Conservation (phyloP, 441 rosid genomes). For the Eutrema salsugineum region DNA sequence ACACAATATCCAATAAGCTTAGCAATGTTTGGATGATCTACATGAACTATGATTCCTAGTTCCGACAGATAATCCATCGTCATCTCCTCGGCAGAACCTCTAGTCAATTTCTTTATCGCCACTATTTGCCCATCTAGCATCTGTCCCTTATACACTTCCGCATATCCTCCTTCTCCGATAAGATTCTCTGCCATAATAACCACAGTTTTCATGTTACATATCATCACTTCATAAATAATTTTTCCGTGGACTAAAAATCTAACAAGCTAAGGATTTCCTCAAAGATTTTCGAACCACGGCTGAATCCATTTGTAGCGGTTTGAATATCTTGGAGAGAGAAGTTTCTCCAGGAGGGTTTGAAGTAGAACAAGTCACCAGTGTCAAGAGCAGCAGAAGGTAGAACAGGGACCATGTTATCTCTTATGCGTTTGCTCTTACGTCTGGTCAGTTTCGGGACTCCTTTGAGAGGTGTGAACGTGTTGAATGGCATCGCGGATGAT, state of each 20-base stretch:
- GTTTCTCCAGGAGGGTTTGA: constrained; percentile 82
- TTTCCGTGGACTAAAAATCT: background rate
- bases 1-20: constrained; percentile 85
- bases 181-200: constrained; percentile 50
- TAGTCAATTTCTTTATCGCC: constrained; percentile 69
- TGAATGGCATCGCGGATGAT: constrained; percentile 44
- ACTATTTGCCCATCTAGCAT: constrained; percentile 57
- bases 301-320: constrained; percentile 70
- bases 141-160: constrained; percentile 80
- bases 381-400: constrained; percentile 45
- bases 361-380: constrained; percentile 53
- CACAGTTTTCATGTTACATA: background rate
- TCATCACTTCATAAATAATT: background rate
- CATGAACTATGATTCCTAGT: constrained; percentile 91
- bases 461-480: constrained; percentile 46
- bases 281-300: constrained; percentile 47
- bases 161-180: constrained; percentile 97
- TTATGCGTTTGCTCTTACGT: constrained; percentile 59
- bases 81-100: constrained; percentile 90
- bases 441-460: constrained; percentile 61
- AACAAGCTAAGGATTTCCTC: background rate
- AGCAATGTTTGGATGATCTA: constrained; percentile 90
- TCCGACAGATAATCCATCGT: constrained; percentile 80
- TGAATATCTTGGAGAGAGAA: constrained; percentile 60
- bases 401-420: constrained; percentile 50